These are phyloP conservation scores for Leccinum longicurvipes DNA, from an alignment of 768 basidiomycete species.

Conservation along the genomic window DNA sequence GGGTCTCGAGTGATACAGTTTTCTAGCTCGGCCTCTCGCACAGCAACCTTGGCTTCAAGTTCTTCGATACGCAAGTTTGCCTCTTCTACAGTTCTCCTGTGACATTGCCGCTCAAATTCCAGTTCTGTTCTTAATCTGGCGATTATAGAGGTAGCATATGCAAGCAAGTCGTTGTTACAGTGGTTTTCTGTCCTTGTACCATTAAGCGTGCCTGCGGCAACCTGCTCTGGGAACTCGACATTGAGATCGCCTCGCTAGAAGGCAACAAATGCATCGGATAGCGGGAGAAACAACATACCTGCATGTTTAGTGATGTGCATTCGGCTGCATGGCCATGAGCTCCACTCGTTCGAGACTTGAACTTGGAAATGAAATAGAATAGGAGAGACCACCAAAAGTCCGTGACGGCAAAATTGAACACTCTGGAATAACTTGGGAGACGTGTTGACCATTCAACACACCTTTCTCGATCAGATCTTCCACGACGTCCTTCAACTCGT, in stretches of 20 bases:
- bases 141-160: slow-evolving; percentile 46
- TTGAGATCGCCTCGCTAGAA: slow-evolving; percentile 22
- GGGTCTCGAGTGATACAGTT: slow-evolving; percentile 20
- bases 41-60: slow-evolving; percentile 53
- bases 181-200: background rate
- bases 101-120: slow-evolving; percentile 42
- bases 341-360: slow-evolving; percentile 43
- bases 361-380: slow-evolving; percentile 30
- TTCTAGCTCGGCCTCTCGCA: slow-evolving; percentile 56
- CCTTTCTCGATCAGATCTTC: slow-evolving; percentile 56
- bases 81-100: slow-evolving; percentile 37
- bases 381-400: background rate
- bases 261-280: slow-evolving; percentile 8
- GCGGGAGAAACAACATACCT: slow-evolving; percentile 35
- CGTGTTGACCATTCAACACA: slow-evolving; percentile 26
- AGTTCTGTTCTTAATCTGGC: slow-evolving; percentile 40
- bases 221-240: slow-evolving; percentile 19
- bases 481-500: slow-evolving; percentile 55
- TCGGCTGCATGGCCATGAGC: slow-evolving; percentile 44
- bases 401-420: slow-evolving; percentile 3
- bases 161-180: slow-evolving; percentile 29
- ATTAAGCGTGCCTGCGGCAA: background rate
- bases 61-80: slow-evolving; percentile 41
- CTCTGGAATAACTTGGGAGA: background rate
- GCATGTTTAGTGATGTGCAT: slow-evolving; percentile 40